These are phyloP conservation scores for Petunia hybrid DNA, from an alignment of 305 asterid genomes.

Conservation along the genomic window DNA sequence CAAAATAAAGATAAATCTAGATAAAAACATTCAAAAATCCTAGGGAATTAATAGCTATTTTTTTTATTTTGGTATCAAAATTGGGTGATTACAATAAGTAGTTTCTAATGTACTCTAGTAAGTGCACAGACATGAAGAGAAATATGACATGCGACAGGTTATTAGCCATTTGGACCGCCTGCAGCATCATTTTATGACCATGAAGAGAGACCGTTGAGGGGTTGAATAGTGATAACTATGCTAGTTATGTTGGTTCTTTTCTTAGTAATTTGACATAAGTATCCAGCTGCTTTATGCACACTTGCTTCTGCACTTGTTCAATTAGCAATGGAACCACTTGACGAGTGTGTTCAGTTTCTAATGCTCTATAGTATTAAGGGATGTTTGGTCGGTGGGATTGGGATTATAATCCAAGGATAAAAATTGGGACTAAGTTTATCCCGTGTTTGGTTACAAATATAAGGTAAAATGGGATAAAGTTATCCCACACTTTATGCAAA, in stretches of 20 bases:
- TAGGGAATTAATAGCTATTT: too few species aligned
- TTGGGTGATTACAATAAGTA: too few species aligned
- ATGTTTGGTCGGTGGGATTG: too few species aligned
- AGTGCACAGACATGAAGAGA: conserved; percentile 6
- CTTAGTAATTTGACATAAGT: background rate
- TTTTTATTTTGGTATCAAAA: too few species aligned
- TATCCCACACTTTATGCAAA: too few species aligned
- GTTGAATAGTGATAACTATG: background rate
- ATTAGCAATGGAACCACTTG: background rate
- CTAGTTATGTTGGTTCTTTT: background rate
- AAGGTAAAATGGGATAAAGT: too few species aligned
- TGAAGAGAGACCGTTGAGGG: background rate
- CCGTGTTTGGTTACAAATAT: too few species aligned
- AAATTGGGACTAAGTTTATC: too few species aligned
- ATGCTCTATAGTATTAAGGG: background rate
- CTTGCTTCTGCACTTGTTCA: background rate
- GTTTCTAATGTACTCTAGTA: background rate
- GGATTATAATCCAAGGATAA: too few species aligned
- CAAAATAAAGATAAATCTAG: too few species aligned
- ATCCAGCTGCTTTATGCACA: conserved; percentile 17
- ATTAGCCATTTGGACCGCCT: conserved; percentile 17
- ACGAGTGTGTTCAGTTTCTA: conserved; percentile 3
- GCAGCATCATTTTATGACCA: background rate
- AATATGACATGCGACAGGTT: background rate
- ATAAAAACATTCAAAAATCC: too few species aligned